Percentiles rank a stretch among this genome's conserved stretches.
phyloP scores from a whole-genome alignment of 108 stramenopile species.

The Skeletonema tropicum region DNA sequence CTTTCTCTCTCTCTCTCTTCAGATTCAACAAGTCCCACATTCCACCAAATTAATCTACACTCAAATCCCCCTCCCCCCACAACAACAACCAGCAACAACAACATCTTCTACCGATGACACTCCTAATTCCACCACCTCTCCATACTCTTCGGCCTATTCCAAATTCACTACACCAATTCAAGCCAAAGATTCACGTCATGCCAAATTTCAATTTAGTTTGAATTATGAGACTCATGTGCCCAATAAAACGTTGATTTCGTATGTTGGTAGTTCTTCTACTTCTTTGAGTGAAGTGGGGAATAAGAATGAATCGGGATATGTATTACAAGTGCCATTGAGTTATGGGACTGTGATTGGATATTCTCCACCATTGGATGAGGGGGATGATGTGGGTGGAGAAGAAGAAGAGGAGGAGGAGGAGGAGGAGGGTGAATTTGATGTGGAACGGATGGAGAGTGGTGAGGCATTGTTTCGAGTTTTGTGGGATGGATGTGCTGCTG shows the following conservation, averaged over 20 bases:
- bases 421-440: slow-evolving; percentile 17
- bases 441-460: slow-evolving; percentile 14
- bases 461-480: slow-evolving; percentile 24
- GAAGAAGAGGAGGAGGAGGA: slow-evolving; percentile 17
- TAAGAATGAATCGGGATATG: not conserved
- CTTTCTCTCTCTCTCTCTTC: not conserved
- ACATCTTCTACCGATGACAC: not conserved
- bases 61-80: not conserved
- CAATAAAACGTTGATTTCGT: not conserved
- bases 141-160: not conserved
- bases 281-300: not conserved
- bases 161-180: slow-evolving; percentile 7
- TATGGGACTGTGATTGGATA: slow-evolving; percentile 39
- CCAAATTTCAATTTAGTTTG: slow-evolving; percentile 16
- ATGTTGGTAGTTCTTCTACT: not conserved
- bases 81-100: not conserved
- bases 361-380: slow-evolving; percentile 17
- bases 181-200: slow-evolving; percentile 2
- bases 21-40: slow-evolving; percentile 7
- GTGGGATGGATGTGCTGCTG: slow-evolving; percentile 24
- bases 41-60: slow-evolving; percentile 3
- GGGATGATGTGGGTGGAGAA: not conserved
- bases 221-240: slow-evolving; percentile 28
- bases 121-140: not conserved
- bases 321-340: slow-evolving; percentile 16